Conservation (phyloP, 306 rosid genomes). For the Albizia julibrissin region DNA sequence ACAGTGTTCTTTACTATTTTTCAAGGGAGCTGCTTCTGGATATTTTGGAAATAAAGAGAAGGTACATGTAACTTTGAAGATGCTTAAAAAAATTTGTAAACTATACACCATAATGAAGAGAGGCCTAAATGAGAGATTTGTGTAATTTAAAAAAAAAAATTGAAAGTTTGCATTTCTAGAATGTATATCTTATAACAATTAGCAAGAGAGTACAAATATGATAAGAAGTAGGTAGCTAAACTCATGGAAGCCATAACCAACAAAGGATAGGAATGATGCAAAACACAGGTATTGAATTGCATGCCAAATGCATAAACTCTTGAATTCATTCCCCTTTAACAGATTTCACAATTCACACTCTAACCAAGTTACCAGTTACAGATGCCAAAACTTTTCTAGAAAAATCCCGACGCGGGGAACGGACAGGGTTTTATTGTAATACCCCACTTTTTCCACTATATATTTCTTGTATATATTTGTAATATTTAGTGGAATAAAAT, state of each 20-base stretch:
- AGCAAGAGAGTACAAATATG: conserved; percentile 15
- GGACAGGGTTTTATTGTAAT: background rate
- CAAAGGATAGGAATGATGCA: conserved; percentile 65
- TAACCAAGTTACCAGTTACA: conserved; percentile 62
- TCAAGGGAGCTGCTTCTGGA: background rate
- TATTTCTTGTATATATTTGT: too few relatives aligned
- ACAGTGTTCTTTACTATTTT: too few relatives aligned
- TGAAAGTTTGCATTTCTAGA: background rate
- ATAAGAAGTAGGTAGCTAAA: conserved; percentile 39
- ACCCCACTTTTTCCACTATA: too few relatives aligned
- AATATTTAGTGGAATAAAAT: too few relatives aligned
- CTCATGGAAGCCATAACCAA: conserved; percentile 67
- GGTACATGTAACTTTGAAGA: background rate
- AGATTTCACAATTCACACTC: conserved; percentile 64
- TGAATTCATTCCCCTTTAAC: conserved; percentile 50
- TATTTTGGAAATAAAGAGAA: background rate
- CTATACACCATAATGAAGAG: too few relatives aligned
- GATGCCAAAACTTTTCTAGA: conserved; percentile 77
- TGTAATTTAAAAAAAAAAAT: too few relatives aligned
- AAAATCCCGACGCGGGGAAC: background rate
- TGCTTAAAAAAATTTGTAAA: background rate
- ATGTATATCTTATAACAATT: background rate
- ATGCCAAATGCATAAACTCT: conserved; percentile 47
- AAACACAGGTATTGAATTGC: conserved; percentile 56
- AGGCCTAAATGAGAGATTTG: background rate